phyloP scores from a whole-genome alignment of 148 eudicot genomes.

The Rhododendron molle region DNA sequence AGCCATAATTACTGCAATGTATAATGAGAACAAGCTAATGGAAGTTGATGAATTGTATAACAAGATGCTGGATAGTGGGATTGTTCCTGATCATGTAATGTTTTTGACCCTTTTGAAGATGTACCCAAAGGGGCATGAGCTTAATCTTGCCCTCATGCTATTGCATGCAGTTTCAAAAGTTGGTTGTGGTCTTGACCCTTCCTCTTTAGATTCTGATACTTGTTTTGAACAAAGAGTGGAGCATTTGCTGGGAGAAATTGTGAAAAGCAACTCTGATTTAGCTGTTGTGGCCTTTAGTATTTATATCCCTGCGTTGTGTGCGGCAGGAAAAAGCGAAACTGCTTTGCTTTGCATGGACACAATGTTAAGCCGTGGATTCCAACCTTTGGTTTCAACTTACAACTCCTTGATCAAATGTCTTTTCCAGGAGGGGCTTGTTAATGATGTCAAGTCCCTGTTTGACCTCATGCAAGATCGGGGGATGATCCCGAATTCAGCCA shows the following conservation, averaged over 20 bases:
- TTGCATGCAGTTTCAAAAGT: conserved; percentile 31
- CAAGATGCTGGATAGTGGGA: conserved; percentile 29
- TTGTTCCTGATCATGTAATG: conserved; percentile 40
- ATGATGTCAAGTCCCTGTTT: conserved; percentile 21
- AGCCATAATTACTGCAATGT: conserved; percentile 25
- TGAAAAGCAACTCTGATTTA: conserved; percentile 18
- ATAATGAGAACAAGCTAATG: conserved; percentile 18
- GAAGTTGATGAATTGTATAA: conserved; percentile 26
- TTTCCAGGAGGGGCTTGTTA: conserved; percentile 26
- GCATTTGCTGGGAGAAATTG: conserved; percentile 30
- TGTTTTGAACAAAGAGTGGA: conserved; percentile 23
- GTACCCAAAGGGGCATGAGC: conserved; percentile 26
- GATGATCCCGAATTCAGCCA: conserved; percentile 27
- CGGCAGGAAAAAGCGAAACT: conserved; percentile 21
- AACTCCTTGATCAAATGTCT: conserved; percentile 44
- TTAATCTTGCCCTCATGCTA: conserved; percentile 28
- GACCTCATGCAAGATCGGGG: conserved; percentile 38
- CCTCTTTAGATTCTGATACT: background rate
- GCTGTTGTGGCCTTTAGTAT: conserved; percentile 30
- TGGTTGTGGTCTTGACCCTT: conserved; percentile 30
- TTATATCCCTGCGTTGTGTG: conserved; percentile 31
- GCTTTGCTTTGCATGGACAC: conserved; percentile 28
- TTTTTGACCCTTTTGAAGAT: conserved; percentile 34
- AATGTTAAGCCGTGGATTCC: conserved; percentile 21
- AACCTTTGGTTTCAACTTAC: conserved; percentile 38